Evolutionary conservation across 2,329 filamentous ascomycete species (phyloP), one percentile per base, ranked within the genome.

Genomic region (Cladosporium sp.): DNA sequence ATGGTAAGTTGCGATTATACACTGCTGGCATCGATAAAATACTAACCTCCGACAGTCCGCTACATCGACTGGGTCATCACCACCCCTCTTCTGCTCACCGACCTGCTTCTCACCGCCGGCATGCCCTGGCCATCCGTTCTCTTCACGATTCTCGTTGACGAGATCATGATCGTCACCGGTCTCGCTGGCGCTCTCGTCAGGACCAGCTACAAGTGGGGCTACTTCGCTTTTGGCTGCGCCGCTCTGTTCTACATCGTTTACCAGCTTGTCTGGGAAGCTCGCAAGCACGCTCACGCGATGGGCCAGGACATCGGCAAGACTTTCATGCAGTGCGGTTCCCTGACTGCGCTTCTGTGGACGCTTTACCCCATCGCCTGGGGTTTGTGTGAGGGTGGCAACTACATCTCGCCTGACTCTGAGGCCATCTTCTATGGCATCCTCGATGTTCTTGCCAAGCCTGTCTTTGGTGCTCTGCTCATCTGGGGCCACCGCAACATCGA

Each of bases 341-440:
- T 86, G 69, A 88, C 87, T n/a, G 76, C 86, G 26, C 78, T 86
- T 71, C 77, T 90, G 36, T 90, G 87, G 88, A 85, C 86, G 69
- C 72, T 88, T 30, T 90, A 90, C 75, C 88, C 88, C 0, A 83
- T 89, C 67, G 83, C 84, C 26, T 90, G 88, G 74, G 88, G 86
- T 65, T 71, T 90, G 2, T 81, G 78, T 52, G 88, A 90, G 76
- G 88, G 87, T 36, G 88, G 87, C 12, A 90, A 90, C 70, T 77
- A 89, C 68, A 89, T 90, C 60, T 77, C 87, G 2, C 85, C 87
- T 0, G 88, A 91, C 72, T 86, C 85, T 0, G 89, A 91, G 73
- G 87, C 87, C 12, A 78, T 90, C 66, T 90, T 91, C 74, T 92
- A 91, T 73, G 87, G 88, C 51, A 78, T 90, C 3, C 81, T 92